A percentile compares a stretch with the other conserved stretches of the same genome.
phyloP scores from a whole-genome alignment of 1,284 basidiomycete genomes.

The Pisolithus thermaeus region DNA sequence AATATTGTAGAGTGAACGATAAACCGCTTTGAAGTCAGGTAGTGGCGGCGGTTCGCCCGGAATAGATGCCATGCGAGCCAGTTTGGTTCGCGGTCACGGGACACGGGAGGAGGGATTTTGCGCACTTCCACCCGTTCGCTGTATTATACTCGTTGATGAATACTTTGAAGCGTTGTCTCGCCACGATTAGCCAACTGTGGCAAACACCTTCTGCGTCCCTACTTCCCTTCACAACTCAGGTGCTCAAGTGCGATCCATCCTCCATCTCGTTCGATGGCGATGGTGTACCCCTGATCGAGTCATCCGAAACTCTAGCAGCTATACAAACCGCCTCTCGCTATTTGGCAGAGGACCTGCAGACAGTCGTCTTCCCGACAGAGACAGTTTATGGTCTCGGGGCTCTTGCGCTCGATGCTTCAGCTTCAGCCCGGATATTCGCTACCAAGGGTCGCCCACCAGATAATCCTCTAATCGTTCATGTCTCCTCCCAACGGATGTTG shows the following conservation, averaged over 20 bases:
- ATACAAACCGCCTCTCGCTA: constrained; percentile 45
- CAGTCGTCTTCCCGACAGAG: constrained; percentile 94
- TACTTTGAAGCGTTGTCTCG: constrained; percentile 1
- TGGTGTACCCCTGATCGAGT: constrained; percentile 40
- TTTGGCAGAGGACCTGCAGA: constrained; percentile 37
- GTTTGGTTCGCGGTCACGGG: too few relatives aligned
- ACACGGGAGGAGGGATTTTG: too few relatives aligned
- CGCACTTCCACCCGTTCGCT: too few relatives aligned
- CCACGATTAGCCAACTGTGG: neutral
- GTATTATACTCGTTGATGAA: constrained; percentile 1
- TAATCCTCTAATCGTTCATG: constrained; percentile 97
- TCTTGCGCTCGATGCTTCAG: constrained; percentile 64
- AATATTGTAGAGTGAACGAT: too few relatives aligned
- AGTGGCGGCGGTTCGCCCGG: too few relatives aligned
- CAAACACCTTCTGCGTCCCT: neutral
- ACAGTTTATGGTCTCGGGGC: constrained; percentile 98
- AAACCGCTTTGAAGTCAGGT: too few relatives aligned
- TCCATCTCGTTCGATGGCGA: constrained; percentile 45
- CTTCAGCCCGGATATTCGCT: constrained; percentile 74
- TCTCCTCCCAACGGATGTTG: constrained; percentile 85
- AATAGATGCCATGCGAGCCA: too few relatives aligned
- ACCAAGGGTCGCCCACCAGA: constrained; percentile 93
- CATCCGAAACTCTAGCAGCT: constrained; percentile 39
- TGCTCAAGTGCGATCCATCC: constrained; percentile 51
- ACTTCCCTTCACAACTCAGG: constrained; percentile 14